A percentile compares a stretch with the other conserved stretches of the same genome.
These are phyloP conservation scores for Colletotrichum ledebouriae DNA, from an alignment of 2,329 filamentous ascomycete species.

Conservation along the genomic window DNA sequence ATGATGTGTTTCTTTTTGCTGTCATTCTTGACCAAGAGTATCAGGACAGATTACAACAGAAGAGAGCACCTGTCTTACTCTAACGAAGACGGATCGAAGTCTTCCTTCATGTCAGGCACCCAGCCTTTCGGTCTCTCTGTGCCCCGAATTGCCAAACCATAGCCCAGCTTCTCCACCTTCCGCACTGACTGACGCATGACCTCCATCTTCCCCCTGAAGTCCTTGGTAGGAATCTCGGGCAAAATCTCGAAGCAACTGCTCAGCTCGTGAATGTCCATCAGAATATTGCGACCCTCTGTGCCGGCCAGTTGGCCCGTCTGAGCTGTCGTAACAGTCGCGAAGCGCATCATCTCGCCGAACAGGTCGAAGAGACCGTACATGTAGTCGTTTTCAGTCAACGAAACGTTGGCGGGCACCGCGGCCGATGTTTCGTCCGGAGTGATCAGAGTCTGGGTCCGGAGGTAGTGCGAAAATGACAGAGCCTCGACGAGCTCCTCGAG, in stretches of 20 bases:
- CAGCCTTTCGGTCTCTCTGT: conserved; percentile 92
- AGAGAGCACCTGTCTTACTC: background rate
- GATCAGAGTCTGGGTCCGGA: conserved; percentile 82
- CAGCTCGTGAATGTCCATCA: conserved; percentile 85
- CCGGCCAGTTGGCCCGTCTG: conserved; percentile 72
- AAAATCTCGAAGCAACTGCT: conserved; percentile 83
- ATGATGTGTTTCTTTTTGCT: too few species aligned
- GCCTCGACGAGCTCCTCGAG: conserved; percentile 97
- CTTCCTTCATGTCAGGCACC: conserved; percentile 79
- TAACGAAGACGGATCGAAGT: conserved; percentile 33
- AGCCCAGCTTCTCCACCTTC: conserved; percentile 93
- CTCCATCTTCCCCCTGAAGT: conserved; percentile 82
- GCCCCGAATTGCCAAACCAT: conserved; percentile 88
- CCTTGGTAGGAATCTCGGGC: conserved; percentile 67
- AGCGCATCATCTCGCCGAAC: conserved; percentile 96
- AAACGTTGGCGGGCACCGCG: conserved; percentile 66
- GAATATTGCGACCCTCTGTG: conserved; percentile 67
- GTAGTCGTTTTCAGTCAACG: conserved; percentile 86
- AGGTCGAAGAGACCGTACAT: conserved; percentile 92
- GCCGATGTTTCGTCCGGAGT: conserved; percentile 71
- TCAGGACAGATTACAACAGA: too few species aligned
- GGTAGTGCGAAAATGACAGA: conserved; percentile 88
- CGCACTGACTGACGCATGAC: conserved; percentile 90
- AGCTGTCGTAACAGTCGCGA: conserved; percentile 89
- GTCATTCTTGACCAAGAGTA: background rate